A percentile compares a stretch with the other conserved stretches of the same genome.
Conservation (phyloP, 116 monocot species). For the Posidonia oceanica region DNA sequence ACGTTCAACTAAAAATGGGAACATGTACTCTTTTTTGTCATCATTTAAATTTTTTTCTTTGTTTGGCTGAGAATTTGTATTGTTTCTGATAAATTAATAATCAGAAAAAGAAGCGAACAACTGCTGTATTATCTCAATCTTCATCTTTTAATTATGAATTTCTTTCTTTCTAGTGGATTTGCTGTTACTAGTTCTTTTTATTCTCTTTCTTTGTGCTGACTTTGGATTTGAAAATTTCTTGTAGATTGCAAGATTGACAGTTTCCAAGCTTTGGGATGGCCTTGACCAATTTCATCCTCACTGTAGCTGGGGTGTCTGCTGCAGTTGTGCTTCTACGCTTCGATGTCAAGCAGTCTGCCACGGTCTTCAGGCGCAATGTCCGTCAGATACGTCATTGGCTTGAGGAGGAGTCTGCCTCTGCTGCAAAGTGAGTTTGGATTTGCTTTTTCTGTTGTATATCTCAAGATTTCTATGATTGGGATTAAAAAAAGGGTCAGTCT, state of each 20-base stretch:
- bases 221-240: background rate
- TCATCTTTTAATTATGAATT: too few species aligned
- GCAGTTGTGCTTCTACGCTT: slow-evolving; percentile 65
- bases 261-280: slow-evolving; percentile 28
- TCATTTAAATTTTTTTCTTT: background rate
- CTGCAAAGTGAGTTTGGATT: slow-evolving; percentile 42
- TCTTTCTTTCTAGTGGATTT: background rate
- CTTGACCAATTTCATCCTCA: slow-evolving; percentile 77
- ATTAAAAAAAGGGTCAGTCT: too few species aligned
- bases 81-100: background rate
- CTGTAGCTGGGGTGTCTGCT: slow-evolving; percentile 71
- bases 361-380: slow-evolving; percentile 69
- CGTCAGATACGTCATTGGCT: slow-evolving; percentile 83
- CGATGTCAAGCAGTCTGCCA: slow-evolving; percentile 77
- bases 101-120: too few species aligned
- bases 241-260: background rate
- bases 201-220: background rate
- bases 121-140: too few species aligned
- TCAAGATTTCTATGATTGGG: too few species aligned
- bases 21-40: too few species aligned
- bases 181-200: background rate
- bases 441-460: background rate
- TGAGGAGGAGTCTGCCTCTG: slow-evolving; percentile 77
- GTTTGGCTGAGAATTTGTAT: background rate
- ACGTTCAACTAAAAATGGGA: too few species aligned